phyloP scores from a whole-genome alignment of 2,329 filamentous ascomycete genomes.

The Diaporthe nobilis region DNA sequence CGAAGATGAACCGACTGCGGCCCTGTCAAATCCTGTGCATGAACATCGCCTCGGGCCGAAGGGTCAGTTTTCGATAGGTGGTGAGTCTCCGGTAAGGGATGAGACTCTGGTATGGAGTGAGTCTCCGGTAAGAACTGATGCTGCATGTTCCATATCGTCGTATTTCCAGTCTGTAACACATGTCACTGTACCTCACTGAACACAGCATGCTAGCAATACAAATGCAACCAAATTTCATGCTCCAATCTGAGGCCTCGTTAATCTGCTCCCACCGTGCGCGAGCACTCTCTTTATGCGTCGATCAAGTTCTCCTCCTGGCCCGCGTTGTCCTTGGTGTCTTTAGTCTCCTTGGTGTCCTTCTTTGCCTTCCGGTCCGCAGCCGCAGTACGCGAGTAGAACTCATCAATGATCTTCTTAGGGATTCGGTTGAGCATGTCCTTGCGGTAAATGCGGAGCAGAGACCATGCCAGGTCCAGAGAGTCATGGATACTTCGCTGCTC shows the following conservation, averaged over 20 bases:
- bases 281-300: constrained; percentile 49
- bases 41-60: neutral
- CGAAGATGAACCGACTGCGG: too few species aligned
- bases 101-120: too few species aligned
- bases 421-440: constrained; percentile 98
- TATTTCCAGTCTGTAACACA: constrained; percentile 35
- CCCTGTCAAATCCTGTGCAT: neutral
- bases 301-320: constrained; percentile 54
- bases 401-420: constrained; percentile 84
- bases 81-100: too few species aligned
- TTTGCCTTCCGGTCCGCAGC: constrained; percentile 73
- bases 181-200: constrained; percentile 36
- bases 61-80: neutral
- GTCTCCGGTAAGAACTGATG: neutral
- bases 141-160: constrained; percentile 22
- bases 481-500: constrained; percentile 93
- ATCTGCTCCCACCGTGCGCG: neutral
- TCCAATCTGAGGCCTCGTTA: constrained; percentile 34
- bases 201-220: constrained; percentile 41
- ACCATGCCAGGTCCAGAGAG: constrained; percentile 96
- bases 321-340: constrained; percentile 47
- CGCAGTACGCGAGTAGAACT: constrained; percentile 82
- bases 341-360: constrained; percentile 62
- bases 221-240: constrained; percentile 38
- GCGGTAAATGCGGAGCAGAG: constrained; percentile 94